phyloP scores from a whole-genome alignment of 805 yeast species.

The Debaryomyces hansenii region DNA sequence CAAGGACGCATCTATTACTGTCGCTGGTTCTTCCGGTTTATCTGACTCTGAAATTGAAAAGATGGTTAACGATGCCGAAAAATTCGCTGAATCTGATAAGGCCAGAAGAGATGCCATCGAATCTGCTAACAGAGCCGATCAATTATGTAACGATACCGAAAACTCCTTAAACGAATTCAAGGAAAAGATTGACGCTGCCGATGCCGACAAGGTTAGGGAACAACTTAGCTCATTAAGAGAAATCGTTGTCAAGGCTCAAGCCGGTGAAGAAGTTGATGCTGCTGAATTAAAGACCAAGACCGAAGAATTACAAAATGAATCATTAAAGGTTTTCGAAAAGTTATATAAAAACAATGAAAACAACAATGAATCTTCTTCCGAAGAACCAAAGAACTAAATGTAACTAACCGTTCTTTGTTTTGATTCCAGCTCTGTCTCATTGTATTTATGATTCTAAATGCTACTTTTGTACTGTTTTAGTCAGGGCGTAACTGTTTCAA shows the following conservation, averaged over 20 bases:
- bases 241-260: constrained; percentile 62
- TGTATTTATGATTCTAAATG: background rate
- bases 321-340: constrained; percentile 76
- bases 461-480: background rate
- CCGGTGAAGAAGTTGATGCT: constrained; percentile 61
- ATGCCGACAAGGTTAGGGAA: constrained; percentile 47
- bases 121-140: constrained; percentile 81
- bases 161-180: constrained; percentile 48
- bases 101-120: constrained; percentile 83
- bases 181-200: constrained; percentile 47
- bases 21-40: constrained; percentile 93
- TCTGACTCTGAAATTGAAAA: constrained; percentile 87
- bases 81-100: constrained; percentile 83
- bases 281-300: constrained; percentile 69
- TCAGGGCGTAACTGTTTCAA: background rate
- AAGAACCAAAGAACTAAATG: constrained; percentile 28
- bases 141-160: constrained; percentile 59
- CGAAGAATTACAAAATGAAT: constrained; percentile 71
- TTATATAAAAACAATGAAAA: constrained; percentile 36
- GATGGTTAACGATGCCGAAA: constrained; percentile 90
- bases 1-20: constrained; percentile 93
- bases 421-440: background rate
- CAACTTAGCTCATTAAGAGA: constrained; percentile 62
- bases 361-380: constrained; percentile 15
- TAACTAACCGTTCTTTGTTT: background rate